phyloP scores from a whole-genome alignment of 2,329 filamentous ascomycete species.

The Leptodontidium sp. region DNA sequence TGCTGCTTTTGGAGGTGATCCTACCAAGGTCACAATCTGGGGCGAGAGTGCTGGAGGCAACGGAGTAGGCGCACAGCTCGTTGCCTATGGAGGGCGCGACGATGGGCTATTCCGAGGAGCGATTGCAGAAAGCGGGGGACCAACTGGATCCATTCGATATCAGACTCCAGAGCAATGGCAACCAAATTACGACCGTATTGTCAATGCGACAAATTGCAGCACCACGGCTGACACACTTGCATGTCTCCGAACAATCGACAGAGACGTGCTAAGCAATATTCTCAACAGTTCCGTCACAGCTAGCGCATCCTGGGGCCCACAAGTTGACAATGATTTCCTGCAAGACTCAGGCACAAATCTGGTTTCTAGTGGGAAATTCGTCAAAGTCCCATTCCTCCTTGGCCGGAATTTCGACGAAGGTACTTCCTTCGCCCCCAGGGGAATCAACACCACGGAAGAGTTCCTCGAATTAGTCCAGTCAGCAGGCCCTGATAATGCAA shows the following conservation, averaged over 20 bases:
- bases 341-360: conserved; percentile 59
- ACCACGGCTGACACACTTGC: conserved; percentile 29
- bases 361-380: conserved; percentile 64
- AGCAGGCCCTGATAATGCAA: conserved; percentile 38
- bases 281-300: conserved; percentile 52
- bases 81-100: conserved; percentile 57
- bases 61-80: conserved; percentile 54
- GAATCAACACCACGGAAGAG: conserved; percentile 63
- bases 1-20: conserved; percentile 52
- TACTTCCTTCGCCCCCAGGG: conserved; percentile 59
- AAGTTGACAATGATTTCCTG: conserved; percentile 65
- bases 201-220: conserved; percentile 44
- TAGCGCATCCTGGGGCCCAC: conserved; percentile 50
- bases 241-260: conserved; percentile 50
- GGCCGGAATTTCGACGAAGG: conserved; percentile 75
- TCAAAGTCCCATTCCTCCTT: conserved; percentile 68
- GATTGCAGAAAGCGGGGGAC: conserved; percentile 58
- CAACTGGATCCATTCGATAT: conserved; percentile 36
- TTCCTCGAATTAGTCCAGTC: conserved; percentile 47
- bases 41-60: conserved; percentile 54
- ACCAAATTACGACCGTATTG: conserved; percentile 48
- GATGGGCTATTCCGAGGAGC: conserved; percentile 62
- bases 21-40: conserved; percentile 52
- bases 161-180: conserved; percentile 31
- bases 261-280: conserved; percentile 52